Conservation (phyloP, 805 yeast species). For the Candida loeiensis region DNA sequence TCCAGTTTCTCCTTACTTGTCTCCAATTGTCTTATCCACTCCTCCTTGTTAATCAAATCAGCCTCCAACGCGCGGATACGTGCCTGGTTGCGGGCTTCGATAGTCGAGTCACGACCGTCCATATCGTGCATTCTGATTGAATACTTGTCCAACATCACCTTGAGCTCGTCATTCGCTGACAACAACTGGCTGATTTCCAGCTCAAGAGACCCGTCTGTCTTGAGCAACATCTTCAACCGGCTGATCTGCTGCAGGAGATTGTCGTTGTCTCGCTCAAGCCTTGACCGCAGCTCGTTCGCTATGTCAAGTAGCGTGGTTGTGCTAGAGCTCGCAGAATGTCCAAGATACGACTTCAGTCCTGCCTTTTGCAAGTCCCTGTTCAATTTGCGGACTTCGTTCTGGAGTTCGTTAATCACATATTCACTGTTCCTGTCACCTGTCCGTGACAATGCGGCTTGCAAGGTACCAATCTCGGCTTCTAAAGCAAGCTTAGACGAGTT, state of each 20-base stretch:
- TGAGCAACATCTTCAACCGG: constrained; percentile 9
- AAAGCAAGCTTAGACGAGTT: background rate
- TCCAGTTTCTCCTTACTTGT: background rate
- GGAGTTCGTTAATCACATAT: constrained; percentile 6
- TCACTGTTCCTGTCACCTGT: background rate
- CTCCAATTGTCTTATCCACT: constrained; percentile 3
- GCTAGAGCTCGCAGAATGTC: constrained; percentile 1
- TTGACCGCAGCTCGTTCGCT: constrained; percentile 8
- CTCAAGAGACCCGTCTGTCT: constrained; percentile 8
- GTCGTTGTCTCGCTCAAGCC: constrained; percentile 5
- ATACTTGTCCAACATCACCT: constrained; percentile 9
- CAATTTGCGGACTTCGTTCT: constrained; percentile 7
- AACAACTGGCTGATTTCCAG: constrained; percentile 11
- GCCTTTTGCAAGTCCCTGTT: constrained; percentile 4
- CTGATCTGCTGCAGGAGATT: constrained; percentile 7
- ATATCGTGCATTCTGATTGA: constrained; percentile 6
- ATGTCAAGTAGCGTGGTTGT: constrained; percentile 4
- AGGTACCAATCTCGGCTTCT: background rate
- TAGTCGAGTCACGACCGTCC: constrained; percentile 1
- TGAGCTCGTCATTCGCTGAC: constrained; percentile 12
- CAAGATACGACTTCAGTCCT: background rate
- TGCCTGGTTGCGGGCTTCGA: background rate
- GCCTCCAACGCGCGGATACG: background rate
- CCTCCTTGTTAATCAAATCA: constrained; percentile 1
- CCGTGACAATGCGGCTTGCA: background rate